A percentile compares a stretch with the other conserved stretches of the same genome.
These are phyloP conservation scores for Leavenworthia alabamica DNA, from an alignment of 345 rosid genomes.

Conservation along the genomic window DNA sequence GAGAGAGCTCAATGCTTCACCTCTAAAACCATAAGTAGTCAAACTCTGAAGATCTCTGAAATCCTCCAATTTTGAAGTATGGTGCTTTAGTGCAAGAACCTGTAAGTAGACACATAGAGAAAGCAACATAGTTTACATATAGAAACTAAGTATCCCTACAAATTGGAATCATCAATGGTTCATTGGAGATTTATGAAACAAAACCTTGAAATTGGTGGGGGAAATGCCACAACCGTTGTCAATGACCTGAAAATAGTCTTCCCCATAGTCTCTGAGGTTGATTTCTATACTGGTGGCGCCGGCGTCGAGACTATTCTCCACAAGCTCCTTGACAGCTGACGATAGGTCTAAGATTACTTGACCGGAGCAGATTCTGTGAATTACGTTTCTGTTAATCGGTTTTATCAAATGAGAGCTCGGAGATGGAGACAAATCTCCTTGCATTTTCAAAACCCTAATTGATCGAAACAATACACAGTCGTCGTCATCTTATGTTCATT, in stretches of 20 bases:
- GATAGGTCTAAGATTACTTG: slow-evolving; percentile 93
- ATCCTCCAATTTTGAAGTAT: slow-evolving; percentile 80
- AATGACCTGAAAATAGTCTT: slow-evolving; percentile 80
- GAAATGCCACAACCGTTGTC: slow-evolving; percentile 94
- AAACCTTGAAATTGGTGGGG: slow-evolving; percentile 73
- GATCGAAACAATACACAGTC: too few relatives aligned
- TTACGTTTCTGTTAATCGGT: slow-evolving; percentile 68
- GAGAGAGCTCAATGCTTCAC: slow-evolving; percentile 95
- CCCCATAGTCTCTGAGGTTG: slow-evolving; percentile 69
- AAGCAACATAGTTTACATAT: too few relatives aligned
- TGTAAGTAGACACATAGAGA: slow-evolving; percentile 20
- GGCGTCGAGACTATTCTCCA: slow-evolving; percentile 95
- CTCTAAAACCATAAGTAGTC: slow-evolving; percentile 86
- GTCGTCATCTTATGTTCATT: slow-evolving; percentile 2
- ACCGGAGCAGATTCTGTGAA: slow-evolving; percentile 82
- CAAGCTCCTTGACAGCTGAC: slow-evolving; percentile 92
- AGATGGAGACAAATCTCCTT: slow-evolving; percentile 16
- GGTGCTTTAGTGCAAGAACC: slow-evolving; percentile 89
- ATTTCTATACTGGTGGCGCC: slow-evolving; percentile 84
- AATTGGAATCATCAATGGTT: background rate
- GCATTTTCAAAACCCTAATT: slow-evolving; percentile 35
- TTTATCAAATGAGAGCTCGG: slow-evolving; percentile 41
- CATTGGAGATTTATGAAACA: background rate
- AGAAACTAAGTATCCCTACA: too few relatives aligned
- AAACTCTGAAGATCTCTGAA: slow-evolving; percentile 76